Base-by-base conservation (phyloP, 148 eudicot species). In the Vaccinium macrocarpon region DNA sequence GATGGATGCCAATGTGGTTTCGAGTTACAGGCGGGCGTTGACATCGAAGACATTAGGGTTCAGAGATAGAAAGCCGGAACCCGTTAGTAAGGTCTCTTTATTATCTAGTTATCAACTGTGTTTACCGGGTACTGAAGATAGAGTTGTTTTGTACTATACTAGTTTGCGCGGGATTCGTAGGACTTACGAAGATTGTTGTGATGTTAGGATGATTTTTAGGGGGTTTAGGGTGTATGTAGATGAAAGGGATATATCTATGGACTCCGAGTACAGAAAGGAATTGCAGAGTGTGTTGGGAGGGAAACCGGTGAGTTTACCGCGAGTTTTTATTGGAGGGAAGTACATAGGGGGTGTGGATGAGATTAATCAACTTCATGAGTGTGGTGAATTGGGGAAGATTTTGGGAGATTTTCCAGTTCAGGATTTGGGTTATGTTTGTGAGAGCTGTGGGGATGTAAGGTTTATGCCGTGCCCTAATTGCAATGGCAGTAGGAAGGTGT, bases 171-270 rank as follows among this genome's bases (percentile, higher is more conserved):
- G 99, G 48, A 95, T 97, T 86, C 89, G 99, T 78, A 93, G 92
- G 87, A 97, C 98, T 16, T 95, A 89, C 74, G 99, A 97, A 66
- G 98, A 97, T 87, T 97, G 99, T 79, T 93, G 98, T 76, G 87
- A 88, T 5, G 97, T 94, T 59, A 85, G 96, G 70, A 87, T 89
- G 89, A 95, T 97, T 83, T 88, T 97, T 9, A 90, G 86, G 85
- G 98, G 96, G 14, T 93, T 92, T 88, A 86, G 95, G 42, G 98
- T 97, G 35, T 82, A 57, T 73, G 91, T 97, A 0, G 99, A 97
- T 66, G 99, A 97, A 86, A 90, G 91, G 81, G 99, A 97, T 79
- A 89, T 94, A 35, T 97, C 99, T 0, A 97, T 97, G 99, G 99
- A 97, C 90, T 89, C 93, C 29, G 86, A 86, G 6, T 97, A 89